These are phyloP conservation scores for Wallacemonas sp. DNA, from an alignment of 208 protist species.

Conservation along the genomic window DNA sequence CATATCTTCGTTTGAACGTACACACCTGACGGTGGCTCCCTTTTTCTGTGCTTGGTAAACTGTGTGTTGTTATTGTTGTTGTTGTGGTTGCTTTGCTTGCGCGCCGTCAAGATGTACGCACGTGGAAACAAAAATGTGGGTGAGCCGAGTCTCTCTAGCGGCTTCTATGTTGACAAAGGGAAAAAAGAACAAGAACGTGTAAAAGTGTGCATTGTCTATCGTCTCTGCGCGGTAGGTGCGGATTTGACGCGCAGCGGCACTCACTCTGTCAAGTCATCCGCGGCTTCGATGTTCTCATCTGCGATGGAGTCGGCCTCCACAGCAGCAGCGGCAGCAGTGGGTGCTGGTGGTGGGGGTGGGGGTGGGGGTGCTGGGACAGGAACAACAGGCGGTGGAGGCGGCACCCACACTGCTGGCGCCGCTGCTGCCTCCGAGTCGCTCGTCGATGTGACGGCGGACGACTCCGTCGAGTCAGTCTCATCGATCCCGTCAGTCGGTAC, in stretches of 20 bases:
- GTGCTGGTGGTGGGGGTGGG: neutral
- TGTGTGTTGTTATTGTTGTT: neutral
- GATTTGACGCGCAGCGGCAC: no score
- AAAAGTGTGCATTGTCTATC: no score
- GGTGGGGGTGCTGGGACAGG: conserved; percentile 10
- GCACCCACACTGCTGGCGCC: conserved; percentile 1
- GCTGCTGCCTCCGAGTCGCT: neutral
- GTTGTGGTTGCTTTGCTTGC: neutral
- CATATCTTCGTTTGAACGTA: no score
- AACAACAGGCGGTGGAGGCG: conserved; percentile 18
- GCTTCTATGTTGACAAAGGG: no score
- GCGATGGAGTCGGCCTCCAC: neutral
- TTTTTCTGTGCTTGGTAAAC: no score
- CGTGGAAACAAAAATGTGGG: neutral
- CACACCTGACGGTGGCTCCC: no score
- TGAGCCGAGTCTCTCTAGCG: no score
- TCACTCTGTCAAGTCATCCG: no score
- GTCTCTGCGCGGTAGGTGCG: no score
- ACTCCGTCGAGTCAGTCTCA: neutral
- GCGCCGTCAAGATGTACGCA: neutral
- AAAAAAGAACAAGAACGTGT: no score
- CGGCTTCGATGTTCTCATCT: no score
- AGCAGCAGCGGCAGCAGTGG: neutral
- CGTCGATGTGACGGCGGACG: no score
- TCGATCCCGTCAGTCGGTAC: neutral